Evolutionary conservation across 2,329 filamentous ascomycete genomes (phyloP), one percentile per base, ranked within the genome.

Genomic region (Stemphylium lycopersici): DNA sequence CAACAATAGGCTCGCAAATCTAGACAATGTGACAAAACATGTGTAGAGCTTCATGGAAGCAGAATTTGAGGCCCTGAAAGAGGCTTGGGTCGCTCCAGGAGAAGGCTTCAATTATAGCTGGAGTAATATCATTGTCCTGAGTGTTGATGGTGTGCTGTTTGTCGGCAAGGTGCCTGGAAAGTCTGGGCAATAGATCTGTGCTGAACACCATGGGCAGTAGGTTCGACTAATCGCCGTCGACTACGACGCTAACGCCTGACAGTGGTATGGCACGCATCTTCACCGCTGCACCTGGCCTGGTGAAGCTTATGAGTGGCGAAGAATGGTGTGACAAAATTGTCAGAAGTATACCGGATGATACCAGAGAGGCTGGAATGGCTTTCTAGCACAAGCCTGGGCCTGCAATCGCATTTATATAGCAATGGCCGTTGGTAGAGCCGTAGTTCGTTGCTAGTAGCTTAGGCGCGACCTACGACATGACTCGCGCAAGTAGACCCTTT

Each of bases 201-300:
- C 26, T 29, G 10, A 8, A 3, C 26, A 29, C 10, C 26, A 29
- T 29, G 26, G 26, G 10, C 26, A 29, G 26, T 29, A 29, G 6
- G 10, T 29, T 29, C 26, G 26, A 11, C 26, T 6, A 29, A 29
- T 29, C 6, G 26, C 26, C 11, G 2, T 29, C 10, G 26, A 29
- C 26, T 29, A 11, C 36, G 13, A 48, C 33, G 45, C 61, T 31
- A 24, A 42, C 11, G 38, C 18, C 3, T 13, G 22, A 6, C 5
- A 70, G 66, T 58, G 63, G 68, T 2, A 69, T 69, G 67, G 64
- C 58, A 36, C 61, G 66, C 2, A 67, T 59, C 4, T 70, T 71
- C 45, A 69, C 66, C 20, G 67, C 63, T 20, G 64, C 67, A n/a
- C 68, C 66, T 13, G 66, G 59, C 3, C 40, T 69, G 4, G 63